Conservation (phyloP, 108 stramenopile genomes). For the Cyclotella baltica region DNA sequence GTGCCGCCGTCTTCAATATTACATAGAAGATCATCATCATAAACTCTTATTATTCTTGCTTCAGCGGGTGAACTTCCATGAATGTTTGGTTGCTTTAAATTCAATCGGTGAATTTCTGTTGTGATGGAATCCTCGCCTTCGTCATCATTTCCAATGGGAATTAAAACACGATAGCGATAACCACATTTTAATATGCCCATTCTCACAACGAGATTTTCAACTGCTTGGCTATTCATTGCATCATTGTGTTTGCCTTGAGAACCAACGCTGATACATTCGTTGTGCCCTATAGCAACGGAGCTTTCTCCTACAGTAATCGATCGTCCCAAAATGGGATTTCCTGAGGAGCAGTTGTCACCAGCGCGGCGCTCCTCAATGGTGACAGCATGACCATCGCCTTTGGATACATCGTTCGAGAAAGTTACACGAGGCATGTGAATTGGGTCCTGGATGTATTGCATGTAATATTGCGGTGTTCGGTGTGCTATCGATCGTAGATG, state of each 20-base stretch:
- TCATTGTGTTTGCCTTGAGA: neutral
- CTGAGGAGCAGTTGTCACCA: neutral
- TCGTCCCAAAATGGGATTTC: neutral
- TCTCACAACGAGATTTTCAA: conserved; percentile 27
- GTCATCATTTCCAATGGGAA: conserved; percentile 19
- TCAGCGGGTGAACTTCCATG: neutral
- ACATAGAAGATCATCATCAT: conserved; percentile 22
- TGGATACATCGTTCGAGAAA: conserved; percentile 9
- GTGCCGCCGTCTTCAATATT: neutral
- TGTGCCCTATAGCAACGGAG: neutral
- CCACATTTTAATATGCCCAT: conserved; percentile 48
- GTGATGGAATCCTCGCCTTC: neutral
- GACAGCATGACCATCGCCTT: neutral
- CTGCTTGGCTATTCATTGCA: neutral
- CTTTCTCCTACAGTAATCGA: neutral
- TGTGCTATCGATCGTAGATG: too few species aligned
- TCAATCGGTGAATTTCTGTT: neutral
- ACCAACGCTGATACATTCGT: neutral
- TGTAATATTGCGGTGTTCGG: neutral
- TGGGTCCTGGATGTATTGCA: too few species aligned
- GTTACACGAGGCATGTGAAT: neutral
- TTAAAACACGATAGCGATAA: conserved; percentile 34
- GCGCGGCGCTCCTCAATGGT: neutral
- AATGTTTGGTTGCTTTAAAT: neutral
- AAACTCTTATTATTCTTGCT: conserved; percentile 27